phyloP scores from a whole-genome alignment of 164 flowering plant species.

The Vitis labrusca region DNA sequence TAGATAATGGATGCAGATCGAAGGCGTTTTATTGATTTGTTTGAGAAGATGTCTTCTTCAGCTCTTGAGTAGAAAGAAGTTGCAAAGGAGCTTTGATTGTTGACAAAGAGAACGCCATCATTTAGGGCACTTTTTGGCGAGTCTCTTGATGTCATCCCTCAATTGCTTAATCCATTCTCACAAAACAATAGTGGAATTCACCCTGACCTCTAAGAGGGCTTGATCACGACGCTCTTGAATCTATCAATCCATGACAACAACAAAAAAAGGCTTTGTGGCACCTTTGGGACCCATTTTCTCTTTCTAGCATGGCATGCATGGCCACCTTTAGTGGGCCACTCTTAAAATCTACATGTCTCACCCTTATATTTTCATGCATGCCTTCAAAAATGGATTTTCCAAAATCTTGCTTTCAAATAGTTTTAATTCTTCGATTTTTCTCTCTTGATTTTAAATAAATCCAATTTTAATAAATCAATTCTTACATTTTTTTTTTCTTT shows the following conservation, averaged over 20 bases:
- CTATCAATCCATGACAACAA: constrained; percentile 79
- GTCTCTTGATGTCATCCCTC: constrained; percentile 45
- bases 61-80: constrained; percentile 54
- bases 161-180: constrained; percentile 52
- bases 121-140: constrained; percentile 74
- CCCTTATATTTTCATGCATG: too few relatives aligned
- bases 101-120: constrained; percentile 66
- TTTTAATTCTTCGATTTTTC: too few relatives aligned
- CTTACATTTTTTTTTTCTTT: too few relatives aligned
- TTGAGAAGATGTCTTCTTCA: constrained; percentile 45
- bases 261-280: constrained; percentile 58
- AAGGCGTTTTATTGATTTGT: constrained; percentile 38
- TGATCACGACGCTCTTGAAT: constrained; percentile 75
- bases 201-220: constrained; percentile 70
- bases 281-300: too few relatives aligned
- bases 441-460: too few relatives aligned
- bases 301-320: too few relatives aligned
- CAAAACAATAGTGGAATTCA: constrained; percentile 25
- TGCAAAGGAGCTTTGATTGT: constrained; percentile 65
- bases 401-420: too few relatives aligned
- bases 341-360: too few relatives aligned
- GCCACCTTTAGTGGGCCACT: too few relatives aligned
- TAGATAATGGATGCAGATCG: constrained; percentile 39
- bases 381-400: too few relatives aligned
- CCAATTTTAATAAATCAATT: too few relatives aligned